Evolutionary conservation across 2,329 filamentous ascomycete species (phyloP), one percentile per base, ranked within the genome.

Genomic region (Emericellopsis atlantica): DNA sequence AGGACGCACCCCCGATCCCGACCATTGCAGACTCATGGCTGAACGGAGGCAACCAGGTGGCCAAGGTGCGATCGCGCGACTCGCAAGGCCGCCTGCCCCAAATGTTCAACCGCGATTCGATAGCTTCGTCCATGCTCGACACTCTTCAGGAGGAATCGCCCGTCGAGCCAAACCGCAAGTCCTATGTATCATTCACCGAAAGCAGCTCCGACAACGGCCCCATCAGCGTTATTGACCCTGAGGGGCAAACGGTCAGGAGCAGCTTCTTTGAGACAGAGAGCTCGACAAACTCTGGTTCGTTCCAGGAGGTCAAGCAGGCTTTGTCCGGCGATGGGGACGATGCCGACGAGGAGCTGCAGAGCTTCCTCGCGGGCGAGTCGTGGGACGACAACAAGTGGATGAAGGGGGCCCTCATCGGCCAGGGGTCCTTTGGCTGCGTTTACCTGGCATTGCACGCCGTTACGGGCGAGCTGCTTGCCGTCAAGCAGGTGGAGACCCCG

Each of bases 331-430:
- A 96, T 53, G 89, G 88, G 29, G 90, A 95, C 56, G 92, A 94
- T 52, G 79, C 79, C 6, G 90, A 96, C 52, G 85, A 89, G 54
- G 89, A 92, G 51, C 71, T 96, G 18, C 79, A 83, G 51, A 89
- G 89, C 54, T 95, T 95, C 69, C 71, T 96, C 33, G 80, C 87
- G 29, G 86, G 87, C 48, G 87, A 95, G 56, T 93, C 87, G 8
- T 96, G 92, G 79, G 89, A 93, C 48, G 89, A 95, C 47, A 84
- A 90, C 66, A 94, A 95, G 61, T 98, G 93, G 85, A 96, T 98
- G 88, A 95, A 96, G 68, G 92, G 92, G 55, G 89, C 90, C 26
- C 71, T 96, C 47, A 98, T 98, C 49, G 92, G 92, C 26, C 88
- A 95, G 62, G 92, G 92, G 47, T 95, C 89, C 5, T 98, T 98